These are phyloP conservation scores for Ilyonectria robusta DNA, from an alignment of 2,329 filamentous ascomycete species.

Conservation along the genomic window DNA sequence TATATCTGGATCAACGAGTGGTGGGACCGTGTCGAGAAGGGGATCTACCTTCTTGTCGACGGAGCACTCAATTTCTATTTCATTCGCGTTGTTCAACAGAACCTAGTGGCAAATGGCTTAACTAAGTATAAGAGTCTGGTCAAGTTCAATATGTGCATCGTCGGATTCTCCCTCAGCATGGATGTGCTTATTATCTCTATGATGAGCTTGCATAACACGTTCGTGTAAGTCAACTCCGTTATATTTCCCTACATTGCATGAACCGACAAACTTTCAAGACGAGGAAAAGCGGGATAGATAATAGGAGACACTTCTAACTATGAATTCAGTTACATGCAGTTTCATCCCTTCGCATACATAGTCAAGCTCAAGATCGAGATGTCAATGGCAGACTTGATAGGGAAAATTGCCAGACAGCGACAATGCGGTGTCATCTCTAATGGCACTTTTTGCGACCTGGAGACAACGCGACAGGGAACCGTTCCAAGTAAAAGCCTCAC, in stretches of 20 bases:
- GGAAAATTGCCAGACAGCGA: slow-evolving; percentile 51
- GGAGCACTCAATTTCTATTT: too few species aligned
- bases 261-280: not conserved
- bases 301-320: not conserved
- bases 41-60: too few species aligned
- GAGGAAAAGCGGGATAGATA: not conserved
- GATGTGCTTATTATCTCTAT: too few species aligned
- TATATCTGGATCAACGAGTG: too few species aligned
- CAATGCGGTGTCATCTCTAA: slow-evolving; percentile 33
- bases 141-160: slow-evolving; percentile 48
- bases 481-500: too few species aligned
- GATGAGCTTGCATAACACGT: slow-evolving; percentile 34
- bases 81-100: slow-evolving; percentile 42
- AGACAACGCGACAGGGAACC: too few species aligned
- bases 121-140: slow-evolving; percentile 46
- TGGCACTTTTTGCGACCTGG: slow-evolving; percentile 25
- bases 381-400: slow-evolving; percentile 67
- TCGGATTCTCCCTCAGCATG: slow-evolving; percentile 4
- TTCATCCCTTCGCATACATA: slow-evolving; percentile 67
- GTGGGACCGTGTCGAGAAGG: too few species aligned
- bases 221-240: slow-evolving; percentile 40
- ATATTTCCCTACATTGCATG: too few species aligned
- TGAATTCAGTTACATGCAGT: slow-evolving; percentile 57
- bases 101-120: slow-evolving; percentile 40
- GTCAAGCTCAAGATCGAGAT: slow-evolving; percentile 70